Evolutionary conservation across 2,329 filamentous ascomycete genomes (phyloP).

Genomic region (Drechslera avenae): DNA sequence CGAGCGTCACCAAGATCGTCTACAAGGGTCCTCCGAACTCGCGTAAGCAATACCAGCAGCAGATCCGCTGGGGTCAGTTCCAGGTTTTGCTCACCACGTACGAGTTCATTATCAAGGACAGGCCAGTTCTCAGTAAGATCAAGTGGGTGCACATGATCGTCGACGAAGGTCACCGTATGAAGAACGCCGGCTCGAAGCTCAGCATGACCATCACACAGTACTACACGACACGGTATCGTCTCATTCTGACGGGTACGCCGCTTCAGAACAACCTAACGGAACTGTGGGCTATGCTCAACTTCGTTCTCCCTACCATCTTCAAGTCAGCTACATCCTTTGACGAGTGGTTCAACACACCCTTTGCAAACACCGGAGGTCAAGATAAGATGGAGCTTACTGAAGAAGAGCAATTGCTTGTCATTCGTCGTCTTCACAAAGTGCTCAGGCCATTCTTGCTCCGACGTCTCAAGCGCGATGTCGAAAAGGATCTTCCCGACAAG

Average conservation of each 20-base stretch:
- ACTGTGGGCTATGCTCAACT: conserved; percentile 97
- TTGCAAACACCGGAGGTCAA: conserved; percentile 95
- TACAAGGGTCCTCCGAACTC: conserved; percentile 94
- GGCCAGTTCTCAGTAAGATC: conserved; percentile 93
- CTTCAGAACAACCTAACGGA: conserved; percentile 96
- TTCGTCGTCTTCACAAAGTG: conserved; percentile 97
- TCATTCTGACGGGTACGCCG: conserved; percentile 96
- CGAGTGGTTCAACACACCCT: conserved; percentile 99
- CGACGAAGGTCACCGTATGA: conserved; percentile 99
- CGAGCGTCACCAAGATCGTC: conserved; percentile 81
- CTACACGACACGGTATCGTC: conserved; percentile 90
- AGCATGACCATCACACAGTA: conserved; percentile 94
- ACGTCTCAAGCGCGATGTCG: conserved; percentile 99
- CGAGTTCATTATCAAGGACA: conserved; percentile 99
- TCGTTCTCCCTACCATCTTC: conserved; percentile 97
- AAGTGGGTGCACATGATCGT: conserved; percentile 99
- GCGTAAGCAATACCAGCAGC: conserved; percentile 88
- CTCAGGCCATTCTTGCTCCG: conserved; percentile 94
- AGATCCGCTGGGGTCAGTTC: conserved; percentile 92
- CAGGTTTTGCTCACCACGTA: conserved; percentile 97
- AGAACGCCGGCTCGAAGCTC: conserved; percentile 95
- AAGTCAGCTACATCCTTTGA: conserved; percentile 99
- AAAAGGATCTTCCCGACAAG: conserved; percentile 98
- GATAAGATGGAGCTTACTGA: conserved; percentile 99
- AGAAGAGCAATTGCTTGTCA: conserved; percentile 99